Base-by-base conservation (phyloP, 352 stramenopile species). In the Phytophthora hibernalis region DNA sequence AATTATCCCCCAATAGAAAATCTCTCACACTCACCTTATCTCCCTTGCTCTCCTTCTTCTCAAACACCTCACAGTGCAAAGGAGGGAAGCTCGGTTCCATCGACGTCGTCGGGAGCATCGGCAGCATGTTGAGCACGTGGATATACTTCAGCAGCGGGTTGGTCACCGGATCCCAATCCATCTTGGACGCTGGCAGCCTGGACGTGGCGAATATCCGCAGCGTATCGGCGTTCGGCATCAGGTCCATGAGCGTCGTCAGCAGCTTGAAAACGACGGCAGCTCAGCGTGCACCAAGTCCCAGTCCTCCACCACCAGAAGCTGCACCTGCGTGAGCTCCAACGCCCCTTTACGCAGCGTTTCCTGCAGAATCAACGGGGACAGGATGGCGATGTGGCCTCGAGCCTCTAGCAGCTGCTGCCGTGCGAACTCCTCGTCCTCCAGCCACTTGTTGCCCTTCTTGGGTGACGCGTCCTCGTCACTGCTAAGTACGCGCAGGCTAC, bases 1-100 rank as follows among this genome's bases (percentile, higher is more conserved):
- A 60, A 33, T 96, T 96, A 16, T 61, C 66, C n/a, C 88, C 88
- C 21, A 81, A 47, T 0, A 96, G 44, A 62, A 91, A 95, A 38
- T 87, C 72, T 4, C 84, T 80, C 26, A 93, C 76, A 35, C 18
- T 51, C 43, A 72, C 9, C 7, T 48, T 22, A 1, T 74, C 48
- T n/a, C 61, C 43, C 21, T 40, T 22, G 2, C 30, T 54, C 5
- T 53, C 48, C 11, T 54, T 44, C 13, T 61, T 54, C 22, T 63
- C n/a, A 51, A 92, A 91, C 4, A 77, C 50, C 15, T 93, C 85
- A 24, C 74, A 84, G 18, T 91, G 54, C 13, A 92, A 49, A 2
- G 80, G 82, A 2, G 81, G 67, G 43, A 75, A 75, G 31, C 12
- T 64, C 12, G 72, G 55, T 21, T 79, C 33, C 35, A 74, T 43